A percentile compares a stretch with the other conserved stretches of the same genome.
phyloP scores from a whole-genome alignment of 164 flowering plant genomes.

The Stephania yunnanensis region DNA sequence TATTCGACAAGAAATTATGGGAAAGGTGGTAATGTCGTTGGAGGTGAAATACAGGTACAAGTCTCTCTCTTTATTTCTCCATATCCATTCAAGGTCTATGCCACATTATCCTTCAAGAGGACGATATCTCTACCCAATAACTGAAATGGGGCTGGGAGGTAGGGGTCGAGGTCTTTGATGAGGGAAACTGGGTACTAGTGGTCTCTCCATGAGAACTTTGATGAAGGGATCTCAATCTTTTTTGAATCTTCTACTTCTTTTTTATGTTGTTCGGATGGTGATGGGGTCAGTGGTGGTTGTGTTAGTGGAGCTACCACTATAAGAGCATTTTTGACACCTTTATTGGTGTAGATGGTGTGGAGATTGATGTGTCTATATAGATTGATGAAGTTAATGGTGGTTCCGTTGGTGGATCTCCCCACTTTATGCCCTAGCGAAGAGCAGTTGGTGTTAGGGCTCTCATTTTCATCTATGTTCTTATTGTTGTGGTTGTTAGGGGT shows the following conservation, averaged over 20 bases:
- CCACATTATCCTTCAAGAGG: constrained; percentile 79
- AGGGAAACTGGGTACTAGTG: constrained; percentile 97
- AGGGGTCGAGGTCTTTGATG: constrained; percentile 75
- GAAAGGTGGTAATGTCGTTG: too few relatives aligned
- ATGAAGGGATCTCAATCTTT: constrained; percentile 26
- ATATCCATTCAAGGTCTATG: too few relatives aligned
- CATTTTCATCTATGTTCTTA: too few relatives aligned
- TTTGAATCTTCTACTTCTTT: constrained; percentile 18
- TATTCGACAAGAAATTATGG: too few relatives aligned
- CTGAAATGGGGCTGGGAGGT: constrained; percentile 76
- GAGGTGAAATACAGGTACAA: too few relatives aligned
- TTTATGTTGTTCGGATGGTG: constrained; percentile 14
- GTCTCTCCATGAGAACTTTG: constrained; percentile 80
- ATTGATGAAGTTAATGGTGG: constrained; percentile 4
- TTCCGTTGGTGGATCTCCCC: too few relatives aligned
- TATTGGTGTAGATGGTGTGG: not conserved
- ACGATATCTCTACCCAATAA: constrained; percentile 80
- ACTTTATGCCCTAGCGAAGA: too few relatives aligned
- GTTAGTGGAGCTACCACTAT: constrained; percentile 59
- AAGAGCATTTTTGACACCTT: constrained; percentile 20
- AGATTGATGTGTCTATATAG: constrained; percentile 12
- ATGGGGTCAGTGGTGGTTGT: constrained; percentile 9
- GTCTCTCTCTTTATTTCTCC: too few relatives aligned
- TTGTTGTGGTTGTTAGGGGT: too few relatives aligned
- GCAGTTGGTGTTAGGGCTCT: too few relatives aligned